Conservation (phyloP, 2,329 filamentous ascomycete genomes). For the Didymella pomorum region DNA sequence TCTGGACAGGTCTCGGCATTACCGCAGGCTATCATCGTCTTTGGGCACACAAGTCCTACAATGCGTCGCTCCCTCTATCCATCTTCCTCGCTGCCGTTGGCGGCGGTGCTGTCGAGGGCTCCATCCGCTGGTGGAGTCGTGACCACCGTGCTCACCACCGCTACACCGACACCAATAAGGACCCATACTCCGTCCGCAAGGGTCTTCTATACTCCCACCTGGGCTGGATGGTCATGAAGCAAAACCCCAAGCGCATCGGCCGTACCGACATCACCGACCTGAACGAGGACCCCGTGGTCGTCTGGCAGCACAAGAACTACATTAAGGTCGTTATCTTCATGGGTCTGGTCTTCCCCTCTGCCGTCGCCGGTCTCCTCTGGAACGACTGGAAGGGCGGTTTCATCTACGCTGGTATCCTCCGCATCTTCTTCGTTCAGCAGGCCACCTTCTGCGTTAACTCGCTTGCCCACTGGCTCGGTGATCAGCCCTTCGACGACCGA, state of each 20-base stretch:
- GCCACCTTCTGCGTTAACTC: slow-evolving; percentile 64
- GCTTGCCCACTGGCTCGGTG: slow-evolving; percentile 62
- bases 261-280: slow-evolving; percentile 61
- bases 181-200: slow-evolving; percentile 63
- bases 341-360: slow-evolving; percentile 58
- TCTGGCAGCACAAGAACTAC: slow-evolving; percentile 61
- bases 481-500: slow-evolving; percentile 56
- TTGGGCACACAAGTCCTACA: slow-evolving; percentile 67
- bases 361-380: slow-evolving; percentile 59
- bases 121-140: slow-evolving; percentile 60
- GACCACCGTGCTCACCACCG: slow-evolving; percentile 62
- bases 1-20: slow-evolving; percentile 77
- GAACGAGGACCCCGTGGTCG: slow-evolving; percentile 60
- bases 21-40: slow-evolving; percentile 73
- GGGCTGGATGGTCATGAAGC: slow-evolving; percentile 64
- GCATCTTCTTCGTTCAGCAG: slow-evolving; percentile 63
- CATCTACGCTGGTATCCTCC: slow-evolving; percentile 61
- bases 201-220: slow-evolving; percentile 61
- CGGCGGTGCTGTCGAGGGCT: slow-evolving; percentile 59
- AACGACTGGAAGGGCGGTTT: slow-evolving; percentile 60
- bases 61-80: slow-evolving; percentile 54
- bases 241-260: slow-evolving; percentile 62
- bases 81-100: slow-evolving; percentile 60
- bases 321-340: slow-evolving; percentile 59
- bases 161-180: slow-evolving; percentile 62